phyloP scores from a whole-genome alignment of 495 filamentous ascomycete genomes.

The Pyrenula massariospora region DNA sequence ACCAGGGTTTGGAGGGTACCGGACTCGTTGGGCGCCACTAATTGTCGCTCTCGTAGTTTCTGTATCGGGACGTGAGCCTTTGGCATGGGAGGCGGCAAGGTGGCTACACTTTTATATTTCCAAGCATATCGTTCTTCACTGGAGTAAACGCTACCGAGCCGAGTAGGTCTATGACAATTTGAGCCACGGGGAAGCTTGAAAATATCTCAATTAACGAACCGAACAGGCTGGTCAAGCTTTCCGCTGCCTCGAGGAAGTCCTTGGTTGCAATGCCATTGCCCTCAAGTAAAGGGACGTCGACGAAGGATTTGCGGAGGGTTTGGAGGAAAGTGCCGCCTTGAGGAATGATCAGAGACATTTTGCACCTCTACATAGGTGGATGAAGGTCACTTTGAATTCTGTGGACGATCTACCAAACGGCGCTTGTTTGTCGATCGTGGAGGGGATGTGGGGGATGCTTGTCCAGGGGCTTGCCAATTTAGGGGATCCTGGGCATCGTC shows the following conservation, averaged over 20 bases:
- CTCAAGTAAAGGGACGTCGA: slow-evolving; percentile 63
- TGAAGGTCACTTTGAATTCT: no score
- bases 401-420: no score
- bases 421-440: not conserved
- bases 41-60: slow-evolving; percentile 85
- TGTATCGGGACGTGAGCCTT: slow-evolving; percentile 21
- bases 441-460: not conserved
- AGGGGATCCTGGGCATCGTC: no score
- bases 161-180: slow-evolving; percentile 50
- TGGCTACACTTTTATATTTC: slow-evolving; percentile 73
- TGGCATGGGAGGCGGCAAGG: slow-evolving; percentile 3
- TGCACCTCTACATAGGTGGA: not conserved
- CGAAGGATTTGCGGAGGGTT: slow-evolving; percentile 70
- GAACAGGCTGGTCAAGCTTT: slow-evolving; percentile 75
- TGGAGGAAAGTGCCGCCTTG: slow-evolving; percentile 72
- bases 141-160: slow-evolving; percentile 71
- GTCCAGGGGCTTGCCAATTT: no score
- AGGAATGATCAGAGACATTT: slow-evolving; percentile 23
- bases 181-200: slow-evolving; percentile 4
- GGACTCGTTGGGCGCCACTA: slow-evolving; percentile 64
- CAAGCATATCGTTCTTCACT: slow-evolving; percentile 82
- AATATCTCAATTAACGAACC: slow-evolving; percentile 36
- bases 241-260: slow-evolving; percentile 86
- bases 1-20: slow-evolving; percentile 74
- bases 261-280: slow-evolving; percentile 68